These are phyloP conservation scores for Pseudogymnoascus sp. DNA, from an alignment of 2,329 filamentous ascomycete species.

Conservation along the genomic window DNA sequence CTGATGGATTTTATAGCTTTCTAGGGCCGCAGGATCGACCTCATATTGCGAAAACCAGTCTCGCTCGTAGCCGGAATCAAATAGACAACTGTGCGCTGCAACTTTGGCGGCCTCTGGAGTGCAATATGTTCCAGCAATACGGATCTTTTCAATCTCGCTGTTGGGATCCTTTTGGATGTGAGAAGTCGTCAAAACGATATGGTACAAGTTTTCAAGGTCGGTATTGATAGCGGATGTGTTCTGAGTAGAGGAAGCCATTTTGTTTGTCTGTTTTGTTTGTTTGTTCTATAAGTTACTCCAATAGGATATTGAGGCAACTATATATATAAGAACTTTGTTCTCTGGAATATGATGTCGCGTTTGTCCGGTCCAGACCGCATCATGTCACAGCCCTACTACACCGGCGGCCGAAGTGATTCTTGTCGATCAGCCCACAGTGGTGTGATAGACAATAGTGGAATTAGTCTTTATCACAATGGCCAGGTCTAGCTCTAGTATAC, in stretches of 20 bases:
- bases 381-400: too few relatives aligned
- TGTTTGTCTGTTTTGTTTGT: not conserved
- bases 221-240: not conserved
- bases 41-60: not conserved
- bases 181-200: slow-evolving; percentile 2
- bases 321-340: not conserved
- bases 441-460: not conserved
- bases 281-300: not conserved
- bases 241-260: not conserved
- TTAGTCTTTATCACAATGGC: not conserved
- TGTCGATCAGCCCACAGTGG: not conserved
- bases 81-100: not conserved
- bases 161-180: not conserved
- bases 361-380: not conserved
- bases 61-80: not conserved
- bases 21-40: not conserved
- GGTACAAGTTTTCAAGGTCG: not conserved
- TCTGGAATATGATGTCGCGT: not conserved
- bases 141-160: not conserved
- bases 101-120: not conserved
- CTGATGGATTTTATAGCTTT: not conserved
- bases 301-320: not conserved
- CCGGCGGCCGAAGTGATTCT: too few relatives aligned
- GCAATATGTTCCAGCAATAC: not conserved
- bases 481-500: not conserved